A percentile compares a stretch with the other conserved stretches of the same genome.
phyloP scores from a whole-genome alignment of 805 yeast genomes.

The Monosporozyma servazzii region DNA sequence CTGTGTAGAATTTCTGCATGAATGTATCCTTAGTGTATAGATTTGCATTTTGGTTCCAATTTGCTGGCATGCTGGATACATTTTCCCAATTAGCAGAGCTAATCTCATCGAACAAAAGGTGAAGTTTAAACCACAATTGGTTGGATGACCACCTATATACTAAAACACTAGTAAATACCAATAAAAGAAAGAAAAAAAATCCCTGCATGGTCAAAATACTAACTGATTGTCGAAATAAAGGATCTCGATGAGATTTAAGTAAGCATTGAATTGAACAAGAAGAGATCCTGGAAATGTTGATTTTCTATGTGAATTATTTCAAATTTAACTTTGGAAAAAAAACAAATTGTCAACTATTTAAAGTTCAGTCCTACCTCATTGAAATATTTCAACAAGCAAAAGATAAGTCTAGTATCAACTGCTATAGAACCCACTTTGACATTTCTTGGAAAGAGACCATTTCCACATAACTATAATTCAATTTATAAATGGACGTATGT shows the following conservation, averaged over 20 bases:
- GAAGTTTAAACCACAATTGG: constrained; percentile 17
- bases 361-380: neutral
- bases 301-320: neutral
- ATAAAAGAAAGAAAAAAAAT: constrained; percentile 4
- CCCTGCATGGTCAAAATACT: constrained; percentile 7
- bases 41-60: constrained; percentile 9
- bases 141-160: constrained; percentile 15
- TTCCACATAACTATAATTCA: neutral
- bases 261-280: neutral
- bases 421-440: neutral
- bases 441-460: neutral
- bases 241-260: neutral
- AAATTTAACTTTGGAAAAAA: neutral
- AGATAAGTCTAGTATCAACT: neutral
- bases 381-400: neutral
- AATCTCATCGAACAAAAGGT: constrained; percentile 18
- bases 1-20: constrained; percentile 22
- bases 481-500: neutral
- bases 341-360: neutral
- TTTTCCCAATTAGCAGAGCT: constrained; percentile 7
- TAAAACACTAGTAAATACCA: constrained; percentile 5
- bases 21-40: constrained; percentile 10
- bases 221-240: neutral
- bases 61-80: constrained; percentile 4
- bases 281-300: neutral